These are phyloP conservation scores for Baorangia bicolor DNA, from an alignment of 768 basidiomycete species.

Conservation along the genomic window DNA sequence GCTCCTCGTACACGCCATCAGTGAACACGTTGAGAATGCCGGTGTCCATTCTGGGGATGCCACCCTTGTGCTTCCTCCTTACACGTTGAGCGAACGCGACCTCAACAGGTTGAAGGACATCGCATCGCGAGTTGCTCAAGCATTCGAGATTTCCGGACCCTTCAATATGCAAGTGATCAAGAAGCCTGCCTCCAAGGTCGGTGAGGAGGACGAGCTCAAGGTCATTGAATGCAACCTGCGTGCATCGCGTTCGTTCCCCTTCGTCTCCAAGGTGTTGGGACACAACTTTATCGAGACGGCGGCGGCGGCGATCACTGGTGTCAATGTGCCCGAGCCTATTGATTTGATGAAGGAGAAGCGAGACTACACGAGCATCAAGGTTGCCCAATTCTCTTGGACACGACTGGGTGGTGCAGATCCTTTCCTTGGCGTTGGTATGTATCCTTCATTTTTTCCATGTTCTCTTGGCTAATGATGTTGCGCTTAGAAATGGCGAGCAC, in stretches of 20 bases:
- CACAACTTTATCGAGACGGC: slow-evolving; percentile 97
- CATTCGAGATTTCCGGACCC: slow-evolving; percentile 96
- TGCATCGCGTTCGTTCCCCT: slow-evolving; percentile 97
- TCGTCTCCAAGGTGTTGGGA: slow-evolving; percentile 97
- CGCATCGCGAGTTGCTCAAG: slow-evolving; percentile 90
- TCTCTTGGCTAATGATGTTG: background rate
- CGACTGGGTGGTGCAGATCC: slow-evolving; percentile 94
- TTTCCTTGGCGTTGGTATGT: slow-evolving; percentile 90
- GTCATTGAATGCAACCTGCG: slow-evolving; percentile 99
- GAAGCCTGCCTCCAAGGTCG: slow-evolving; percentile 53
- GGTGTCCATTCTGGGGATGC: slow-evolving; percentile 99
- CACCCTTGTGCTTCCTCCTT: slow-evolving; percentile 94
- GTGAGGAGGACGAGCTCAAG: slow-evolving; percentile 73
- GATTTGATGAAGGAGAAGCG: slow-evolving; percentile 89
- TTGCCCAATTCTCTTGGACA: slow-evolving; percentile 98
- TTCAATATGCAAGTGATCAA: slow-evolving; percentile 99
- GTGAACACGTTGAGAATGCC: slow-evolving; percentile 98
- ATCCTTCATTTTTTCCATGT: background rate
- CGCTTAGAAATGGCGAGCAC: slow-evolving; percentile 92
- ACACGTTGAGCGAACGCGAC: slow-evolving; percentile 72
- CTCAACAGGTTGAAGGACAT: slow-evolving; percentile 89
- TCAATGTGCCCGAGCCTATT: slow-evolving; percentile 85
- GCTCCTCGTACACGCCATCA: slow-evolving; percentile 92
- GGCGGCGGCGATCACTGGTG: slow-evolving; percentile 80
- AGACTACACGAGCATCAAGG: slow-evolving; percentile 95